Percentiles rank a stretch among this genome's conserved stretches.
phyloP scores from a whole-genome alignment of 768 basidiomycete species.

The Suillus paluster region DNA sequence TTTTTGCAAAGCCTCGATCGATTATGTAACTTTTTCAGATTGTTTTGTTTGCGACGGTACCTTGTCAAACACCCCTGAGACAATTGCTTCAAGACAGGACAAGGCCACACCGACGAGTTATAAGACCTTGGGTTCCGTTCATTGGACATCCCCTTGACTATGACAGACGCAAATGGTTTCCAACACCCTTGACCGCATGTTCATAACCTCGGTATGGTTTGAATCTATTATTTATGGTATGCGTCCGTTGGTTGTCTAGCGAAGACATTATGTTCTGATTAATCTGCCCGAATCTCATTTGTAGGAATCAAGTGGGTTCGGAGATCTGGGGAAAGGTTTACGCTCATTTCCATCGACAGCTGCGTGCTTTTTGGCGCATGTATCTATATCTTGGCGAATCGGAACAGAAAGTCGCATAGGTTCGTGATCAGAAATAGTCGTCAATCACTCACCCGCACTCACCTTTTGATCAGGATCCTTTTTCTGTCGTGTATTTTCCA shows the following conservation, averaged over 20 bases:
- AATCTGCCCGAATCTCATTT: neutral
- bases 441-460: neutral
- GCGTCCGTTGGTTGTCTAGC: neutral
- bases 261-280: neutral
- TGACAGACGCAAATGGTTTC: neutral
- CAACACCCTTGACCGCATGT: slow-evolving; percentile 3
- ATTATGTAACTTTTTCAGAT: no score
- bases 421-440: neutral
- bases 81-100: slow-evolving; percentile 3
- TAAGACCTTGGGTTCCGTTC: neutral
- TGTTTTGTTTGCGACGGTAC: neutral
- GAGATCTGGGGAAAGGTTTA: neutral
- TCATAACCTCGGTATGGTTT: slow-evolving; percentile 8
- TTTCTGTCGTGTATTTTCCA: slow-evolving; percentile 8
- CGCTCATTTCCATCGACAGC: slow-evolving; percentile 4
- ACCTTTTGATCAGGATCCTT: slow-evolving; percentile 5
- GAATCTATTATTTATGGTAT: slow-evolving; percentile 9
- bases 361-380: slow-evolving; percentile 12
- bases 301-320: slow-evolving; percentile 12
- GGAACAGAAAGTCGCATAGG: slow-evolving; percentile 1
- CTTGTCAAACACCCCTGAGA: neutral
- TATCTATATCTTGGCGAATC: slow-evolving; percentile 4
- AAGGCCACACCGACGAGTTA: neutral
- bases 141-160: neutral
- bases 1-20: neutral